A percentile compares a stretch with the other conserved stretches of the same genome.
These are phyloP conservation scores for Phialophora macrospora DNA, from an alignment of 2,329 filamentous ascomycete genomes.

Conservation along the genomic window DNA sequence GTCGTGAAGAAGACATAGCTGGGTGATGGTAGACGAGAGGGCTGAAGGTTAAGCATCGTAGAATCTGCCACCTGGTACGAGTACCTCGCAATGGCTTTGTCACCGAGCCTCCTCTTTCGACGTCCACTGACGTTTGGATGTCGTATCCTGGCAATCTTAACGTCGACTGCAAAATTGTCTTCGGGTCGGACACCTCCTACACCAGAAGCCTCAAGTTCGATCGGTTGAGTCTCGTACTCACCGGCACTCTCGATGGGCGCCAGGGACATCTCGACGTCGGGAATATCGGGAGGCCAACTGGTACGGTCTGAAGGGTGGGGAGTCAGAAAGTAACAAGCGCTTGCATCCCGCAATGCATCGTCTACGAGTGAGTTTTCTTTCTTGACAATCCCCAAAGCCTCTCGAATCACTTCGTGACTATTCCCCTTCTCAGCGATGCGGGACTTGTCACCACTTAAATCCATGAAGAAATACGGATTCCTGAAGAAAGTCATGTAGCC, in stretches of 20 bases:
- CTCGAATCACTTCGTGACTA: slow-evolving; percentile 13
- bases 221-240: slow-evolving; percentile 37
- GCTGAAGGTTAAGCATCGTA: slow-evolving; percentile 36
- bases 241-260: slow-evolving; percentile 32
- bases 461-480: slow-evolving; percentile 78
- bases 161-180: slow-evolving; percentile 46
- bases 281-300: slow-evolving; percentile 5
- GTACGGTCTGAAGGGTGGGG: slow-evolving; percentile 2
- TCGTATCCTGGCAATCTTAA: slow-evolving; percentile 34
- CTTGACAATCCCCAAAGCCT: slow-evolving; percentile 28
- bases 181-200: slow-evolving; percentile 43
- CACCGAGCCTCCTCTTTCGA: not conserved
- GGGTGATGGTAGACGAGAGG: slow-evolving; percentile 43
- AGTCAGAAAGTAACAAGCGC: slow-evolving; percentile 35
- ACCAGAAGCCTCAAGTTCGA: slow-evolving; percentile 43
- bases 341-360: slow-evolving; percentile 31
- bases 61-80: slow-evolving; percentile 34
- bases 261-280: slow-evolving; percentile 30
- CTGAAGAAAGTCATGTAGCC: slow-evolving; percentile 85
- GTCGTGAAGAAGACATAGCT: slow-evolving; percentile 41
- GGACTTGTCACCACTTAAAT: slow-evolving; percentile 58
- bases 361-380: slow-evolving; percentile 14
- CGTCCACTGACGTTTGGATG: slow-evolving; percentile 2
- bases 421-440: slow-evolving; percentile 24
- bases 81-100: slow-evolving; percentile 24